Evolutionary conservation across 2,329 filamentous ascomycete genomes (phyloP).

Genomic region (Chaetomiaceae sp.): DNA sequence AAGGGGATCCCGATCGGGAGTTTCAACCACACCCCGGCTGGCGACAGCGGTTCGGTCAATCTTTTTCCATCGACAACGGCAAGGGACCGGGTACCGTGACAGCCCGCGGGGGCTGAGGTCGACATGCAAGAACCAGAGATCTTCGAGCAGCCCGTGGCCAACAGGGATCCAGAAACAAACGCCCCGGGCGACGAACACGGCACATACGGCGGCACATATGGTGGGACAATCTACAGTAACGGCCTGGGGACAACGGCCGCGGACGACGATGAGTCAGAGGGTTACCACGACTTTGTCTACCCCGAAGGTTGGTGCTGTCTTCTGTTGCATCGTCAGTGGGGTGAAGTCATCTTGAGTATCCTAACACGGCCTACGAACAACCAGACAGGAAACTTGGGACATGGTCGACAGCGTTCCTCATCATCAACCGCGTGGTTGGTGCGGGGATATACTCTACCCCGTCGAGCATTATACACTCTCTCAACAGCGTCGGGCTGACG

Average conservation of each 20-base stretch:
- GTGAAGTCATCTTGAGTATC: too few species aligned
- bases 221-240: conserved; percentile 21
- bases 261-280: conserved; percentile 22
- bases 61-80: background rate
- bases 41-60: background rate
- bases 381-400: conserved; percentile 31
- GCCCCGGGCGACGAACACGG: conserved; percentile 20
- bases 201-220: conserved; percentile 21
- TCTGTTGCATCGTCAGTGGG: too few species aligned
- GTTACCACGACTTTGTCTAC: conserved; percentile 29
- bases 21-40: too few species aligned
- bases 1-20: too few species aligned
- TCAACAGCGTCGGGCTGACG: conserved; percentile 42
- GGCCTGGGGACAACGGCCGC: conserved; percentile 18
- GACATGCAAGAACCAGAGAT: conserved; percentile 29
- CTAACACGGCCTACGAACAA: too few species aligned
- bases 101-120: background rate
- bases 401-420: conserved; percentile 38
- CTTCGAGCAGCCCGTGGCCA: conserved; percentile 28
- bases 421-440: conserved; percentile 46
- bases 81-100: background rate
- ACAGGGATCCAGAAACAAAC: conserved; percentile 23
- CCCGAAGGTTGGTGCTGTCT: conserved; percentile 24
- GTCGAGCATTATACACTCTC: conserved; percentile 40
- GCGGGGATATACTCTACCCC: conserved; percentile 49